phyloP scores from a whole-genome alignment of 805 yeast genomes.

The Candida ortonii region DNA sequence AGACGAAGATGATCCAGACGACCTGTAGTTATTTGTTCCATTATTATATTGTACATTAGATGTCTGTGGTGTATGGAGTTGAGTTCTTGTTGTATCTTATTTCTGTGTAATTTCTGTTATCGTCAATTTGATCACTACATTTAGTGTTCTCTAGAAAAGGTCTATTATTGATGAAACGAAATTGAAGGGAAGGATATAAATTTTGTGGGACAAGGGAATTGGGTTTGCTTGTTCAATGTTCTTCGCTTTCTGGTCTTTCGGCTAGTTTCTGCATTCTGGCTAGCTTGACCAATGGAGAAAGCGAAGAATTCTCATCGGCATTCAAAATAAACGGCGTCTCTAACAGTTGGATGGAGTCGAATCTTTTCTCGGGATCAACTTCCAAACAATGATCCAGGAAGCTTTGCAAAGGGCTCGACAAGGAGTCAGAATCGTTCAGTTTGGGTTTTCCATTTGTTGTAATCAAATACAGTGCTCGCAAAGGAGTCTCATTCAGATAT shows the following conservation, averaged over 20 bases:
- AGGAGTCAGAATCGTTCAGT: slow-evolving; percentile 67
- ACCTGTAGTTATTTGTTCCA: slow-evolving; percentile 1
- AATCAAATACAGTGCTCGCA: slow-evolving; percentile 70
- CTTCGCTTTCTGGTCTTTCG: slow-evolving; percentile 29
- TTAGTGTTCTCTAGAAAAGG: no score
- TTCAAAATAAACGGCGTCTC: slow-evolving; percentile 60
- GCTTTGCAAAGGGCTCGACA: slow-evolving; percentile 60
- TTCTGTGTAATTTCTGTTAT: background rate
- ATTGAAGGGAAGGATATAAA: no score
- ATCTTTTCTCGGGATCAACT: slow-evolving; percentile 80
- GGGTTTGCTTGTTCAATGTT: slow-evolving; percentile 1
- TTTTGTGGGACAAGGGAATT: no score
- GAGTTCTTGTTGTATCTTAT: background rate
- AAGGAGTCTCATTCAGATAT: slow-evolving; percentile 73
- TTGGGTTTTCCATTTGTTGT: slow-evolving; percentile 83
- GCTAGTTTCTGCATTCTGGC: slow-evolving; percentile 63
- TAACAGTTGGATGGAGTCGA: slow-evolving; percentile 71
- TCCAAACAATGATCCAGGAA: slow-evolving; percentile 78
- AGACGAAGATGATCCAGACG: slow-evolving; percentile 14
- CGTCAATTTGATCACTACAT: no score
- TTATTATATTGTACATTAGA: slow-evolving; percentile 6
- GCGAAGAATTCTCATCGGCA: slow-evolving; percentile 57
- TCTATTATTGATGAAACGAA: no score
- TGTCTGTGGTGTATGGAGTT: background rate
- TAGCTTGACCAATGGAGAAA: slow-evolving; percentile 71